phyloP scores from a whole-genome alignment of 2,329 filamentous ascomycete species.

The Aspergillus hortae region DNA sequence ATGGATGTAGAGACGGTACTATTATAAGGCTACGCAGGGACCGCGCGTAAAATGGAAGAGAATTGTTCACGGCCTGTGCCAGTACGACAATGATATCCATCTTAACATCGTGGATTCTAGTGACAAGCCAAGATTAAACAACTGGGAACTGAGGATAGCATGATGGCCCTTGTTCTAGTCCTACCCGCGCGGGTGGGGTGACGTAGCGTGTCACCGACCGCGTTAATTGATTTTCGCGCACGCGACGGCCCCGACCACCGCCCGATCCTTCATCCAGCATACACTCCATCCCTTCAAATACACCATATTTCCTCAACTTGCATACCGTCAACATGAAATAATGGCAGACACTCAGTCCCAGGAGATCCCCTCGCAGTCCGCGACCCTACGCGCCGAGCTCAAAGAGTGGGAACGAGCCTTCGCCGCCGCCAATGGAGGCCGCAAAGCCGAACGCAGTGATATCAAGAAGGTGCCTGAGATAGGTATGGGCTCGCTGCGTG shows the following conservation, averaged over 20 bases:
- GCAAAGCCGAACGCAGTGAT: constrained; percentile 45
- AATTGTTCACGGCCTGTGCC: too few species aligned
- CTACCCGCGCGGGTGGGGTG: too few species aligned
- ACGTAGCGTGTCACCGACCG: constrained; percentile 9
- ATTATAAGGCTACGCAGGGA: too few species aligned
- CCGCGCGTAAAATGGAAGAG: too few species aligned
- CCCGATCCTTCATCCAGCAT: neutral
- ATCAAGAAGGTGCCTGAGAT: constrained; percentile 46
- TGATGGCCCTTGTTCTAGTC: too few species aligned
- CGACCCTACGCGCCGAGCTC: constrained; percentile 39
- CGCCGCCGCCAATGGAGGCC: constrained; percentile 39
- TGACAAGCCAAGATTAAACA: too few species aligned
- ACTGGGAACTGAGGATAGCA: too few species aligned
- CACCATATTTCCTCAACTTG: neutral
- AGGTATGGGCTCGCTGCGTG: constrained; percentile 25
- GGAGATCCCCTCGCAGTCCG: constrained; percentile 25
- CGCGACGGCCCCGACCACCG: constrained; percentile 13
- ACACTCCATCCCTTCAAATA: neutral
- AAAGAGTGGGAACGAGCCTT: constrained; percentile 49
- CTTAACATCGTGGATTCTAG: too few species aligned
- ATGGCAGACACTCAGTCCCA: constrained; percentile 24
- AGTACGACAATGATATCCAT: too few species aligned
- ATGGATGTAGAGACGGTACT: too few species aligned
- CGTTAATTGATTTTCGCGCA: constrained; percentile 29
- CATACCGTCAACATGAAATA: constrained; percentile 17